Evolutionary conservation across 2,329 filamentous ascomycete genomes (phyloP).

Genomic region (Balansia obtecta): DNA sequence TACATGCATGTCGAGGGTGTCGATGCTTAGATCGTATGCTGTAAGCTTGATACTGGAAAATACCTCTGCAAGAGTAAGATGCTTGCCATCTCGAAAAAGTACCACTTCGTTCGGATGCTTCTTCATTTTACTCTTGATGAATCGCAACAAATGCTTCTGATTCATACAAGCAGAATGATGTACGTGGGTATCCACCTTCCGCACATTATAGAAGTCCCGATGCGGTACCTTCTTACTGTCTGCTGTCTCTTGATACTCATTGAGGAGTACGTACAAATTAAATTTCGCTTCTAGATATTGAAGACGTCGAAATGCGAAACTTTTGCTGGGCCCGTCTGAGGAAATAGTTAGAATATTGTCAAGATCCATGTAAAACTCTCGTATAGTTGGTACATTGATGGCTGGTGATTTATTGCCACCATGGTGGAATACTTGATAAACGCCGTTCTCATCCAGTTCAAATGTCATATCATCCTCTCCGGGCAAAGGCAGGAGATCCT

Average conservation of each 20-base stretch:
- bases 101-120: slow-evolving; percentile 92
- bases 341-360: slow-evolving; percentile 81
- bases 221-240: slow-evolving; percentile 97
- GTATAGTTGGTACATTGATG: slow-evolving; percentile 76
- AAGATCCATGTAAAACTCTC: slow-evolving; percentile 92
- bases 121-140: slow-evolving; percentile 99
- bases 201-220: slow-evolving; percentile 96
- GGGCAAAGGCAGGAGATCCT: slow-evolving; percentile 65
- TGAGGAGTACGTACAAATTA: slow-evolving; percentile 83
- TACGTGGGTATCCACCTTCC: slow-evolving; percentile 97
- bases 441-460: slow-evolving; percentile 67
- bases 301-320: slow-evolving; percentile 86
- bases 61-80: slow-evolving; percentile 82
- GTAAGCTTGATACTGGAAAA: slow-evolving; percentile 97
- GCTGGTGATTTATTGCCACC: slow-evolving; percentile 53
- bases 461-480: slow-evolving; percentile 59
- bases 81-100: slow-evolving; percentile 80
- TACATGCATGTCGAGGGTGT: slow-evolving; percentile 97
- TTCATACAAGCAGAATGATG: slow-evolving; percentile 99
- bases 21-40: slow-evolving; percentile 94
- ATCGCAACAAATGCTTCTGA: slow-evolving; percentile 92
- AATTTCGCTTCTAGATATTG: slow-evolving; percentile 97
- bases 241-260: slow-evolving; percentile 95
- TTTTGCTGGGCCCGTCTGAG: slow-evolving; percentile 91
- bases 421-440: slow-evolving; percentile 85